phyloP scores from a whole-genome alignment of 2,329 filamentous ascomycete species.

The Botrytis cinerea region DNA sequence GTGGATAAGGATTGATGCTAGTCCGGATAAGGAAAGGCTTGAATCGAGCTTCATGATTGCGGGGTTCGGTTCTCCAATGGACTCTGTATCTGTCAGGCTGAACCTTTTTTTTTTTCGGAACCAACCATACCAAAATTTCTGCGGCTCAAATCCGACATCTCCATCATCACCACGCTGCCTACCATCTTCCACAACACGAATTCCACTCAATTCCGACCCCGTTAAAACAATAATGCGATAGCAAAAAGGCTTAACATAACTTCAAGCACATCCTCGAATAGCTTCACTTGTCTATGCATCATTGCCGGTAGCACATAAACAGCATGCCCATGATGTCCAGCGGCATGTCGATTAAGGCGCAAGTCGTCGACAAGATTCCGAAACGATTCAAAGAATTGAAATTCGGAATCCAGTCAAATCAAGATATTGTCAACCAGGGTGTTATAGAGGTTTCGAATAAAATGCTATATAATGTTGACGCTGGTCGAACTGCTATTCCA shows the following conservation, averaged over 20 bases:
- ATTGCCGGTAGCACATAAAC: slow-evolving; percentile 12
- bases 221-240: slow-evolving; percentile 17
- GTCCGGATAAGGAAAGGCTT: background rate
- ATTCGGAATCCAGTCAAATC: slow-evolving; percentile 90
- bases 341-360: slow-evolving; percentile 65
- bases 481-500: slow-evolving; percentile 71
- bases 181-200: background rate
- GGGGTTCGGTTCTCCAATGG: slow-evolving; percentile 9
- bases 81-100: background rate
- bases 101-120: slow-evolving; percentile 19
- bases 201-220: background rate
- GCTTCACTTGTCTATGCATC: slow-evolving; percentile 7
- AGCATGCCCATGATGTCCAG: slow-evolving; percentile 35
- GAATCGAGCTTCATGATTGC: slow-evolving; percentile 14
- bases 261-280: background rate
- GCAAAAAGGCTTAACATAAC: background rate
- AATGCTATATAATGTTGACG: slow-evolving; percentile 87
- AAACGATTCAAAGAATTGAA: slow-evolving; percentile 92
- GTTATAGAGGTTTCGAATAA: slow-evolving; percentile 94
- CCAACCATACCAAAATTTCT: slow-evolving; percentile 25
- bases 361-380: slow-evolving; percentile 84
- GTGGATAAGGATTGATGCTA: background rate
- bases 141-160: slow-evolving; percentile 8
- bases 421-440: slow-evolving; percentile 93
- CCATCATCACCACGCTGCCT: background rate